phyloP scores from a whole-genome alignment of 176 grass and related monocot species.

The Carex littledalei region DNA sequence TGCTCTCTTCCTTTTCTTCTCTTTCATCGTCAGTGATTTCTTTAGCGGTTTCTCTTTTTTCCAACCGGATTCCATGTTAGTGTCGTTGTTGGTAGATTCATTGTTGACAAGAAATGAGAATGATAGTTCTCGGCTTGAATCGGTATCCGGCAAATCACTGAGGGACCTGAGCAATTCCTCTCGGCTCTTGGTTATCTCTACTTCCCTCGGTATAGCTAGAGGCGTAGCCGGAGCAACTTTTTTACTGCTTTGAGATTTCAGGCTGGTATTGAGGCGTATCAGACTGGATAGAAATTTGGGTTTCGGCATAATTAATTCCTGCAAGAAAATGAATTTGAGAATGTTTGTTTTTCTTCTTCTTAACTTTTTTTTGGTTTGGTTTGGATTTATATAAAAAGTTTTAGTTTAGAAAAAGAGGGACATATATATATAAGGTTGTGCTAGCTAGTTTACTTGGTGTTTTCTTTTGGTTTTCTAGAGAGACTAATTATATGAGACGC shows the following conservation, averaged over 20 bases:
- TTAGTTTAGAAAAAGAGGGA: background rate
- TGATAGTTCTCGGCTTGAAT: constrained; percentile 26
- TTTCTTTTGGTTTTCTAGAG: background rate
- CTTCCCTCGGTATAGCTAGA: background rate
- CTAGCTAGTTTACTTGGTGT: background rate
- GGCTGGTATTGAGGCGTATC: background rate
- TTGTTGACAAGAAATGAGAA: constrained; percentile 27
- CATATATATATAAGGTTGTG: background rate
- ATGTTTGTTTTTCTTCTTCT: background rate
- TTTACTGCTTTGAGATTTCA: background rate
- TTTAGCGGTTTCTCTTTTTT: background rate
- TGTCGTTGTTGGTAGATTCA: background rate
- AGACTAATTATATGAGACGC: background rate
- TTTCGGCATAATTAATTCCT: background rate
- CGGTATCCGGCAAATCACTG: background rate
- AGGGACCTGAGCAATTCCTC: constrained; percentile 11
- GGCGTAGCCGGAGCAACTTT: background rate
- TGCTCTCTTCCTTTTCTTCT: background rate
- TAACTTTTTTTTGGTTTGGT: background rate
- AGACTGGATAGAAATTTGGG: background rate
- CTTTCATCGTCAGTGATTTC: background rate
- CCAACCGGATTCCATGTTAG: background rate
- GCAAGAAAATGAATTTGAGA: background rate
- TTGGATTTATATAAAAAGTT: background rate
- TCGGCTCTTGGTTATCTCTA: constrained; percentile 11